phyloP scores from a whole-genome alignment of 1,139 yeast genomes.

The Taphrina populina region DNA sequence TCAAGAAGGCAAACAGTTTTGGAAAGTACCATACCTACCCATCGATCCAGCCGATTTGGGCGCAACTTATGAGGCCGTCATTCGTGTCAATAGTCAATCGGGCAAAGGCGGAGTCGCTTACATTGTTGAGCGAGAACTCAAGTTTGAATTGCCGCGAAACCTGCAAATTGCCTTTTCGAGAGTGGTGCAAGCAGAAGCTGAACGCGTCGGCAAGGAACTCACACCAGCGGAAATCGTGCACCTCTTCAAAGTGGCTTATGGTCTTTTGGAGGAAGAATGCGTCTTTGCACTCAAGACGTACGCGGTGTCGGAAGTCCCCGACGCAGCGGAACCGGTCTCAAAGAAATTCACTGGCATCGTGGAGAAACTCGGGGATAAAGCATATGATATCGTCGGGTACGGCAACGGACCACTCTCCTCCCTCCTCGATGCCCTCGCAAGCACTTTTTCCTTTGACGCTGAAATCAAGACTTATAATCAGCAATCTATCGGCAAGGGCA shows the following conservation, averaged over 20 bases:
- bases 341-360: constrained; percentile 57
- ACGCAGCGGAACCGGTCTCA: constrained; percentile 43
- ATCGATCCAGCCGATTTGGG: constrained; percentile 96
- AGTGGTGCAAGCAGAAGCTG: constrained; percentile 79
- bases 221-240: constrained; percentile 71
- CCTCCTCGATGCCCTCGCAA: constrained; percentile 71
- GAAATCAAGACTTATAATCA: constrained; percentile 85
- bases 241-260: constrained; percentile 71
- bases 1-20: constrained; percentile 53
- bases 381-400: constrained; percentile 50
- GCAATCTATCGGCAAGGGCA: constrained; percentile 87
- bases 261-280: constrained; percentile 50
- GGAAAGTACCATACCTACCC: constrained; percentile 94
- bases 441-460: constrained; percentile 57
- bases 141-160: constrained; percentile 87
- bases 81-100: constrained; percentile 94
- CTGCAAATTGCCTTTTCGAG: constrained; percentile 87
- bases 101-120: constrained; percentile 99
- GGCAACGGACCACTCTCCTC: constrained; percentile 98
- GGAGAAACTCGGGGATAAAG: constrained; percentile 50
- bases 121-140: constrained; percentile 84
- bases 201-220: constrained; percentile 78
- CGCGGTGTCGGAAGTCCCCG: constrained; percentile 45
- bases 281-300: constrained; percentile 42
- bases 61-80: constrained; percentile 94